phyloP scores from a whole-genome alignment of 768 basidiomycete species.

The Mrakia hoshinonis region DNA sequence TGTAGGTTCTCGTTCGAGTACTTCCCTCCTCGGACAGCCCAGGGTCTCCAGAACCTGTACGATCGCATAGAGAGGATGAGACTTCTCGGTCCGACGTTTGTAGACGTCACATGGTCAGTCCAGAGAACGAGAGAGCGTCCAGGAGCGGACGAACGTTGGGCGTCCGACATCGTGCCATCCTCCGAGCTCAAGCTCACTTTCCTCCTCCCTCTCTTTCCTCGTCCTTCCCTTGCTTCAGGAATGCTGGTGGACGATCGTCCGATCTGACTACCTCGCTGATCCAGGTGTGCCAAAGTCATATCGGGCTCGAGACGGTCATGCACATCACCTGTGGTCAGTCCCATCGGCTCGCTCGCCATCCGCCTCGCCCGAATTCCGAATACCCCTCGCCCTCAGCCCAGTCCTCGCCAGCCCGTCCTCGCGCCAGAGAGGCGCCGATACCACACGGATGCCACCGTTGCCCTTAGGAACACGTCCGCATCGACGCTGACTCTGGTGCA shows the following conservation, averaged over 20 bases:
- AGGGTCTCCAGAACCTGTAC: slow-evolving; percentile 75
- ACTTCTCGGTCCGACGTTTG: slow-evolving; percentile 86
- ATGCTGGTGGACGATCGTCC: slow-evolving; percentile 90
- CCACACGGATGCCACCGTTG: no score
- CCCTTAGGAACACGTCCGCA: no score
- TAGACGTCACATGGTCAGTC: slow-evolving; percentile 85
- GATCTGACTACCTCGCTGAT: slow-evolving; percentile 89
- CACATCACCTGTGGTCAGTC: slow-evolving; percentile 95
- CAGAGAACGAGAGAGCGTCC: background rate
- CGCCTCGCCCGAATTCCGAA: no score
- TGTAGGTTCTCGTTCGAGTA: slow-evolving; percentile 87
- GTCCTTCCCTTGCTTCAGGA: slow-evolving; percentile 50
- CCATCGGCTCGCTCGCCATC: no score
- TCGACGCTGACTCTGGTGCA: no score
- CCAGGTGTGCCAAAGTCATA: slow-evolving; percentile 81
- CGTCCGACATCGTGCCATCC: background rate
- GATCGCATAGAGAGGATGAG: slow-evolving; percentile 99
- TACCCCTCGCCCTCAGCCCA: no score
- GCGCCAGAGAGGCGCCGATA: no score
- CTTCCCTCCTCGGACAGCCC: slow-evolving; percentile 90
- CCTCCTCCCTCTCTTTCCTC: background rate
- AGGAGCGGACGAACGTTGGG: background rate
- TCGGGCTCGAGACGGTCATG: slow-evolving; percentile 96
- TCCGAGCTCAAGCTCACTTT: background rate
- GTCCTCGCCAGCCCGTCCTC: no score